Evolutionary conservation across 257 asterid species (phyloP).

Genomic region (Nicotiana obtusifolia): DNA sequence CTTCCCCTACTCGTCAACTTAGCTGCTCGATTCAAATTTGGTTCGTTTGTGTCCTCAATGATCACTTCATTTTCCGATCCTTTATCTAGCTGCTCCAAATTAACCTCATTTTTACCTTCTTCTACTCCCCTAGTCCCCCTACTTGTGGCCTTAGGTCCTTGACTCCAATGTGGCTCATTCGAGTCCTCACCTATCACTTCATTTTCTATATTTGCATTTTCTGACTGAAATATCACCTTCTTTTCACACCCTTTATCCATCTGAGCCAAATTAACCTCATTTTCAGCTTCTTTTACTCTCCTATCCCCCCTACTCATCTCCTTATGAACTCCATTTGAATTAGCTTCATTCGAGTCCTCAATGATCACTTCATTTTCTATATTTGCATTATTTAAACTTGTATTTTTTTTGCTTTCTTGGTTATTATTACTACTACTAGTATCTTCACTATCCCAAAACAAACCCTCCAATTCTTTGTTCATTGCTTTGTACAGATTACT

Average conservation of each 20-base stretch:
- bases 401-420: not conserved
- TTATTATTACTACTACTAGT: not conserved
- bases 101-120: no score
- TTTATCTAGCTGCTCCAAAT: no score
- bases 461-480: conserved; percentile 22
- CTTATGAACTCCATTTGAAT: not conserved
- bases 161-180: no score
- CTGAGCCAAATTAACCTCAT: no score
- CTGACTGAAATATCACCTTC: no score
- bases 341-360: not conserved
- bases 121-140: no score
- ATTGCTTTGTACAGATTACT: conserved; percentile 23
- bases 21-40: not conserved
- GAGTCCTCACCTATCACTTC: no score
- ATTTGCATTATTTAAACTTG: no score
- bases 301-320: not conserved
- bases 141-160: no score
- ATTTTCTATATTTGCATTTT: no score
- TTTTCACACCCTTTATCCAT: no score
- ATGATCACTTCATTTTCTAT: not conserved
- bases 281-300: no score
- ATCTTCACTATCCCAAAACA: conserved; percentile 24
- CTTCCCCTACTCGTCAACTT: not conserved
- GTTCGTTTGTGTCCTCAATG: not conserved
- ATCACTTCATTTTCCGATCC: not conserved